Base-by-base conservation (phyloP, 108 stramenopile species). In the Conticribra weissflogii region DNA sequence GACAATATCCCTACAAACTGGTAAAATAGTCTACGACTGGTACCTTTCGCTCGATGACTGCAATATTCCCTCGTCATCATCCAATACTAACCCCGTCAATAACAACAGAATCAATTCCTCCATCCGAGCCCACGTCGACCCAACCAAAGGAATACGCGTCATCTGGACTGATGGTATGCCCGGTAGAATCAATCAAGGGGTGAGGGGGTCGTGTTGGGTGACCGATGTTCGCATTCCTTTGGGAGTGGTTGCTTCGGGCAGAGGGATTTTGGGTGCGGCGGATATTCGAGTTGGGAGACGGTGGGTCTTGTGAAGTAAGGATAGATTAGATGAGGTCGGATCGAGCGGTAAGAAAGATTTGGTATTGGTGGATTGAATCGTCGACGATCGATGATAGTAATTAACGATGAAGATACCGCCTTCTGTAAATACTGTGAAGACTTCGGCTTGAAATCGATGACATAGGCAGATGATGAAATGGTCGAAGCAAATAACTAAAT, bases 1-100 rank as follows among this genome's bases (percentile, higher is more conserved):
- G 2, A 79, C 78, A 21, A 79, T 79, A 71, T 79, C 78, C 4
- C 71, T 79, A 32, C 60, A 67, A 49, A 58, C 78, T n/a, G 78
- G 78, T 17, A 79, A 79, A 52, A 79, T 79, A 3, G 71, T 79
- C 9, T 79, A 72, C 57, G 78, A 79, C 55, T 79, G 70, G 56
- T 64, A 72, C 32, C 31, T 79, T 33, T 50, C 57, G 19, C 78
- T 79, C 25, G 66, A 72, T 9, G 66, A 28, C 29, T 16, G 30
- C n/a, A 18, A 24, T 2, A 30, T 27, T 0, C 18, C n/a, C 18
- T 27, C 18, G 19, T 30, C 50, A 17, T 44, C 41, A 8, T 32
- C 17, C 14, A 27, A 18, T 14, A 22, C 54, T 31, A 21, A 54
- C 7, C 8, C 34, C n/a, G 23, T 41, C 2, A 54, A 23, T 55